Base-by-base conservation (phyloP, 2,329 filamentous ascomycete species). In the Fusarium vanettenii region DNA sequence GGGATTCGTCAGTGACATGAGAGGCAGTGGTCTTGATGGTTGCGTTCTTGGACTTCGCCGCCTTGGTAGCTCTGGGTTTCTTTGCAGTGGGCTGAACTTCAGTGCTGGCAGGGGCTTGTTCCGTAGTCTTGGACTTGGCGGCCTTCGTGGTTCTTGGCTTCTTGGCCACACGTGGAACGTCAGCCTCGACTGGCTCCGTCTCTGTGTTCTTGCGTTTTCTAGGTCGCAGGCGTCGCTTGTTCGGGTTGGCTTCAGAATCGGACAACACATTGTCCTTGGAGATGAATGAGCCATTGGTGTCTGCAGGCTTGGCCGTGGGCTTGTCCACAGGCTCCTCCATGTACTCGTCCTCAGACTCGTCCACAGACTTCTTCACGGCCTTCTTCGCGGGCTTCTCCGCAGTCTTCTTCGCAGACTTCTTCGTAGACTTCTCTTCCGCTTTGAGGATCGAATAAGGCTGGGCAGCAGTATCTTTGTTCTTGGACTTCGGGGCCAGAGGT, bases 191-290 rank as follows among this genome's bases (percentile, higher is more conserved):
- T 27, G 61, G 39, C 41, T 76, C 67, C 11, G 66, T 66, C 25
- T 76, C 67, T 2, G 62, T 48, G 5, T 66, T 55, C 35, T 68
- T 72, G 27, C 66, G 60, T 22, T 79, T 79, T 56, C 75, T 71
- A 2, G 77, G 72, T 39, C 77, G 70, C 6, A 79, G 71, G 52
- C 71, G 72, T 69, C 75, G 69, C 43, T 73, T 79, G 55, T 70
- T 64, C 16, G 69, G 67, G 20, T 68, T 68, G 9, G 69, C 72
- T 10, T 70, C 66, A 39, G 69, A 29, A 18, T 69, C 67, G 22
- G 61, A 35, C 22, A 56, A n/a, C 20, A 64, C 55, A 14, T 67
- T 52, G 8, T 45, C 37, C 16, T 41, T 39, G 25, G 13, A 27
- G 20, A 29, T 27, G 55, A 64, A 31, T 60, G 64, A 31, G 41